phyloP scores from a whole-genome alignment of 2,329 filamentous ascomycete species.

The Sporothrix globosa region DNA sequence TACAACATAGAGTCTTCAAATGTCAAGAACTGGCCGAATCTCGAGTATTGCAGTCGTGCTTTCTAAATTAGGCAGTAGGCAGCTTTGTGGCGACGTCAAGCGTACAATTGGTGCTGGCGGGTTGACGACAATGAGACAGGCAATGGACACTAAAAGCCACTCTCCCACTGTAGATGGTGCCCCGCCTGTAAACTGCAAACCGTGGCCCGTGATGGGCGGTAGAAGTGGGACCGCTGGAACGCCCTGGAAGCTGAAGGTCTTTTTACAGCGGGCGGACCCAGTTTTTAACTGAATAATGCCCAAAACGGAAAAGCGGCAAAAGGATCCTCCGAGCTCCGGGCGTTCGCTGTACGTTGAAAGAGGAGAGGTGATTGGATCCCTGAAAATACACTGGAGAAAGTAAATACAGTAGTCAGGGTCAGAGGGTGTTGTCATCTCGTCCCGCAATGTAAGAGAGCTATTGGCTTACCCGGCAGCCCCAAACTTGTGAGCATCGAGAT shows the following conservation, averaged over 20 bases:
- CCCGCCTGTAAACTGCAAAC: background rate
- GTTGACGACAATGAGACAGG: too few relatives aligned
- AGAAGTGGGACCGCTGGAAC: conserved; percentile 20
- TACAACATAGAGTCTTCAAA: background rate
- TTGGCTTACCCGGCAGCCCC: too few relatives aligned
- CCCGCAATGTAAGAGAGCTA: too few relatives aligned
- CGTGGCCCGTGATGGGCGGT: background rate
- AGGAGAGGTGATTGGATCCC: background rate
- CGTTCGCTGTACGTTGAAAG: background rate
- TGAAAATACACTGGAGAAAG: background rate
- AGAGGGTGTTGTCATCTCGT: too few relatives aligned
- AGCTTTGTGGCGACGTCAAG: conserved; percentile 35
- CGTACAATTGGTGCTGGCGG: conserved; percentile 1
- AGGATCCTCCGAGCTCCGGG: conserved; percentile 13
- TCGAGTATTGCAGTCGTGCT: background rate
- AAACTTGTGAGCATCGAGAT: too few relatives aligned
- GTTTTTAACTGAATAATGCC: background rate
- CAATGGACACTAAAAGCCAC: background rate
- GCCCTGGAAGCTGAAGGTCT: background rate
- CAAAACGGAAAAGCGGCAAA: conserved; percentile 26
- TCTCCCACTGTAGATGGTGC: background rate
- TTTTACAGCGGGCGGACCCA: background rate
- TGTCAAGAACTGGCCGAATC: background rate
- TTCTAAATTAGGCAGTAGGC: conserved; percentile 29
- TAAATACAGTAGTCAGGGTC: background rate